Percentiles rank a stretch among this genome's conserved stretches.
phyloP scores from a whole-genome alignment of 257 asterid genomes.

The Ophiorrhiza pumila region DNA sequence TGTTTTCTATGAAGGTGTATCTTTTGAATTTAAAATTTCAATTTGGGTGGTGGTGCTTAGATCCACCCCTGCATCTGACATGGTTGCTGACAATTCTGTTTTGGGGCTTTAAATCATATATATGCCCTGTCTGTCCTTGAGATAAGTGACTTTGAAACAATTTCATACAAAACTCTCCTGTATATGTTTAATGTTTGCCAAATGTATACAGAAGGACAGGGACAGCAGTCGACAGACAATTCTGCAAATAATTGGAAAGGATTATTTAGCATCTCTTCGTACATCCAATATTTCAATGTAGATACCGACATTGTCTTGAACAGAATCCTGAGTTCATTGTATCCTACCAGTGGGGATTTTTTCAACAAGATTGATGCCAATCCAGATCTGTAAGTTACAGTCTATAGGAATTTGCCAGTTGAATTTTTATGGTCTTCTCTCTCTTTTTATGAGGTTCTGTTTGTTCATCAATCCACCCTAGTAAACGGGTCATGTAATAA shows the following conservation, averaged over 20 bases:
- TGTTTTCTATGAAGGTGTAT: background rate
- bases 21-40: too few species aligned
- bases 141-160: background rate
- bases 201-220: conserved; percentile 60
- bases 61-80: background rate
- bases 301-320: conserved; percentile 86
- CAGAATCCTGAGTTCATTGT: conserved; percentile 84
- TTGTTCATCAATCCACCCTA: background rate
- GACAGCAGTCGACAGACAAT: conserved; percentile 57
- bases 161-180: background rate
- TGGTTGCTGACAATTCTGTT: background rate
- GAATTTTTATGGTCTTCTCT: background rate
- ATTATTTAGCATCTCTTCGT: conserved; percentile 68
- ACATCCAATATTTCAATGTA: conserved; percentile 84
- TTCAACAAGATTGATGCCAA: conserved; percentile 84
- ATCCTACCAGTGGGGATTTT: conserved; percentile 84
- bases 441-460: background rate
- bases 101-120: background rate
- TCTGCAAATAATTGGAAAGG: conserved; percentile 79
- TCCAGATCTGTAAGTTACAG: conserved; percentile 89
- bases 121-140: background rate
- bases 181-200: conserved; percentile 14
- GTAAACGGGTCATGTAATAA: background rate
- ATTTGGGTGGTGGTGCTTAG: too few species aligned
- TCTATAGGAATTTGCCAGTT: background rate